phyloP scores from a whole-genome alignment of 202 grass and related monocot species.

The Elaeis oleifera region DNA sequence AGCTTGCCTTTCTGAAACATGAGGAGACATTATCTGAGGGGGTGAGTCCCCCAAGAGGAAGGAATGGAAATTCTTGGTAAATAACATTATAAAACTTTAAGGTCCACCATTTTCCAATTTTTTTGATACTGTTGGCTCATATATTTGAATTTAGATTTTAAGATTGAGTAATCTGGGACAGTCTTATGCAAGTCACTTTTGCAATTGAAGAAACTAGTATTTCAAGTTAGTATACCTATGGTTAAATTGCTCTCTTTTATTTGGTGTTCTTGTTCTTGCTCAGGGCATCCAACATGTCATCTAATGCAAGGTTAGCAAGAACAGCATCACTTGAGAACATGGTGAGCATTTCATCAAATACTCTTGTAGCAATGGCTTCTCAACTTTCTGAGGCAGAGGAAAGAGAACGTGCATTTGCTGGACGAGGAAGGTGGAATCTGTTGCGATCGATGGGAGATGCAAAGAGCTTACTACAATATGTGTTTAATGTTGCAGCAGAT shows the following conservation, averaged over 20 bases:
- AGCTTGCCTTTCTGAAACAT: constrained; percentile 81
- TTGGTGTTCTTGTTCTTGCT: constrained; percentile 8
- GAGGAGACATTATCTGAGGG: constrained; percentile 45
- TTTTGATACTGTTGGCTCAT: no score
- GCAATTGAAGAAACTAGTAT: no score
- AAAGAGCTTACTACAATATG: constrained; percentile 84
- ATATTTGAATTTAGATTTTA: no score
- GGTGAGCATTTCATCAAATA: constrained; percentile 94
- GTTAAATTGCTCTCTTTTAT: no score
- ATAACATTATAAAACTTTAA: constrained; percentile 12
- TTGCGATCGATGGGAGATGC: constrained; percentile 89
- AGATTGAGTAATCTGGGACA: no score
- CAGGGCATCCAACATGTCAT: constrained; percentile 73
- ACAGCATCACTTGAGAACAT: constrained; percentile 96
- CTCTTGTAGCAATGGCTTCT: constrained; percentile 92
- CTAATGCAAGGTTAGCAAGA: constrained; percentile 76
- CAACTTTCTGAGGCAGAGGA: constrained; percentile 97
- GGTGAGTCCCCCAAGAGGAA: constrained; percentile 56
- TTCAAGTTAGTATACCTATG: no score
- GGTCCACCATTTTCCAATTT: not conserved
- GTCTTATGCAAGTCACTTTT: no score
- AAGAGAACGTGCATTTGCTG: constrained; percentile 79
- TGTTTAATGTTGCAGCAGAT: constrained; percentile 76
- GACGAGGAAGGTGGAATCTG: constrained; percentile 87
- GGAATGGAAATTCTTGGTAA: constrained; percentile 82